A percentile compares a stretch with the other conserved stretches of the same genome.
Conservation (phyloP, 1,284 basidiomycete genomes). For the Puccinia hordei region DNA sequence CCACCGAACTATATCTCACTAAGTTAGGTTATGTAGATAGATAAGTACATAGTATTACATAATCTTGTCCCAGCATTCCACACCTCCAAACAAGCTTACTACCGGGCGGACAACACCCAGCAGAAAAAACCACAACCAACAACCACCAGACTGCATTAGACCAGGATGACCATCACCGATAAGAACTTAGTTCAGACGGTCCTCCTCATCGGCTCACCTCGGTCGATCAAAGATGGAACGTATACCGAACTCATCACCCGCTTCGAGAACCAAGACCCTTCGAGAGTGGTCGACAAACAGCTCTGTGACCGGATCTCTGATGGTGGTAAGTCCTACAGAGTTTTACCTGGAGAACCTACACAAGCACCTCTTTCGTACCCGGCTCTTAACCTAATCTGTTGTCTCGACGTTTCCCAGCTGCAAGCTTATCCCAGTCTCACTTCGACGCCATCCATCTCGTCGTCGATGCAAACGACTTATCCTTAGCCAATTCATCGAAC, state of each 20-base stretch:
- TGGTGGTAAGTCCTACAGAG: conserved; percentile 24
- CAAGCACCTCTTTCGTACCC: neutral
- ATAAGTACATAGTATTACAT: no score
- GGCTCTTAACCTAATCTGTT: neutral
- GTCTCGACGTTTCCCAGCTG: neutral
- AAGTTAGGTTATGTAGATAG: no score
- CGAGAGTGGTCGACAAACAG: conserved; percentile 30
- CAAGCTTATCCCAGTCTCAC: conserved; percentile 4
- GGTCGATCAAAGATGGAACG: conserved; percentile 71
- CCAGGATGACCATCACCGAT: conserved; percentile 16
- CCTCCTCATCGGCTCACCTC: conserved; percentile 72
- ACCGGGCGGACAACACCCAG: no score
- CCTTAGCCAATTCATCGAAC: neutral
- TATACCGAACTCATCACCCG: conserved; percentile 71
- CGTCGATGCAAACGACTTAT: conserved; percentile 32
- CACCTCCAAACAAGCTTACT: no score
- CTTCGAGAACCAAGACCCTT: conserved; percentile 60
- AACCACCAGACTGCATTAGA: neutral
- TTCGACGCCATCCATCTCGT: conserved; percentile 46
- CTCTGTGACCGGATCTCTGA: conserved; percentile 42
- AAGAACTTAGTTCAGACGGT: conserved; percentile 56
- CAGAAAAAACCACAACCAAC: neutral
- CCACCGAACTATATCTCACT: no score
- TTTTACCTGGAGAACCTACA: neutral
- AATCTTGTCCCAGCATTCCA: no score